A percentile compares a stretch with the other conserved stretches of the same genome.
These are phyloP conservation scores for Eremothecium gossypii DNA, from an alignment of 1,139 yeast genomes.

Conservation along the genomic window DNA sequence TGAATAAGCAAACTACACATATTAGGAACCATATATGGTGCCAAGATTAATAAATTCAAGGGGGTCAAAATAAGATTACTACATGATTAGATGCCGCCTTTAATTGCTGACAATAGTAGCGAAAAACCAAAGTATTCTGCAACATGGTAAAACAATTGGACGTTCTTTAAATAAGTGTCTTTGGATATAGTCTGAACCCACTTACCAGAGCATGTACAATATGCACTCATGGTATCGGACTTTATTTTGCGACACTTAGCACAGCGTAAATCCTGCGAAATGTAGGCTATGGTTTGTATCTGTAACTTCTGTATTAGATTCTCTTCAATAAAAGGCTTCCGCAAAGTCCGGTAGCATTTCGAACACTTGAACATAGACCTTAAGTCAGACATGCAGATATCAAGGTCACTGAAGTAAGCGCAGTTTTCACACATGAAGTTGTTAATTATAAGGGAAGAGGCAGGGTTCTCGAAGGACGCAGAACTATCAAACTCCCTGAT, in stretches of 20 bases:
- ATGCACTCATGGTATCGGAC: conserved; percentile 59
- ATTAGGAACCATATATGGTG: too few relatives aligned
- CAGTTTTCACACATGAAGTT: conserved; percentile 76
- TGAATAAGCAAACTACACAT: too few relatives aligned
- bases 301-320: conserved; percentile 57
- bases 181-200: conserved; percentile 59
- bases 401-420: conserved; percentile 64
- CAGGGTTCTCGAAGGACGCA: conserved; percentile 69
- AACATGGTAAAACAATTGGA: conserved; percentile 48
- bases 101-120: conserved; percentile 33
- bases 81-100: not conserved
- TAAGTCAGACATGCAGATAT: conserved; percentile 63
- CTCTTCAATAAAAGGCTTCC: conserved; percentile 69
- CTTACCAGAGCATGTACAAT: conserved; percentile 81
- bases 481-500: conserved; percentile 76
- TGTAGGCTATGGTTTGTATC: conserved; percentile 48
- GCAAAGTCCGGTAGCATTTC: conserved; percentile 56
- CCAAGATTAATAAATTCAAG: too few relatives aligned
- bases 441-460: conserved; percentile 56
- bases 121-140: conserved; percentile 54
- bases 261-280: conserved; percentile 77
- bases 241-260: conserved; percentile 61
- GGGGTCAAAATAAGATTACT: not conserved
- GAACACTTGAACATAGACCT: conserved; percentile 54
- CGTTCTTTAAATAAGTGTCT: conserved; percentile 37